Evolutionary conservation across 345 rosid species (phyloP).

Genomic region (Sonneratia caseolaris): DNA sequence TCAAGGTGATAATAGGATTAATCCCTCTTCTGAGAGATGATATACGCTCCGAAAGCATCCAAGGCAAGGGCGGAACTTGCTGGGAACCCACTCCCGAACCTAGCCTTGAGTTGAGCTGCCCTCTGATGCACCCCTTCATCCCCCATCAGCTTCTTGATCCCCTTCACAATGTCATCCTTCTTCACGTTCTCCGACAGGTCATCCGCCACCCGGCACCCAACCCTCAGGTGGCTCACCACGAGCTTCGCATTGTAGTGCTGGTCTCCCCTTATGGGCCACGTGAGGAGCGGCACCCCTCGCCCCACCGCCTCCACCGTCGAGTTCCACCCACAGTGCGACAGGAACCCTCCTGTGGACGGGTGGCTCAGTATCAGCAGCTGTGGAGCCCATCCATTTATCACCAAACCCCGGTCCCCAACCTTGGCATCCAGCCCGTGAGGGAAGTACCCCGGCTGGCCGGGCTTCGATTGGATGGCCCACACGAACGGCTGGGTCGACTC

Average conservation of each 20-base stretch:
- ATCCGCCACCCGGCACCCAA: conserved; percentile 18
- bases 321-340: neutral
- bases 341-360: neutral
- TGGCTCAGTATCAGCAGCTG: neutral
- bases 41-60: conserved; percentile 16
- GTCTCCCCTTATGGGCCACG: conserved; percentile 24
- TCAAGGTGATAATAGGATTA: neutral
- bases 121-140: conserved; percentile 20
- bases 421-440: conserved; percentile 8
- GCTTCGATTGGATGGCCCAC: neutral
- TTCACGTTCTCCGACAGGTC: conserved; percentile 17
- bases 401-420: conserved; percentile 21
- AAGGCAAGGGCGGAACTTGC: conserved; percentile 7
- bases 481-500: neutral
- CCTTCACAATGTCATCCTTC: conserved; percentile 19
- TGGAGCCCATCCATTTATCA: conserved; percentile 27
- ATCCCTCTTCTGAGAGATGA: neutral
- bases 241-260: conserved; percentile 15
- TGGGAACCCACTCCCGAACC: conserved; percentile 19
- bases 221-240: conserved; percentile 18
- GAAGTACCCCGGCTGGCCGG: neutral
- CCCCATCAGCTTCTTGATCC: conserved; percentile 28
- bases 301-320: conserved; percentile 19
- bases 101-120: conserved; percentile 9
- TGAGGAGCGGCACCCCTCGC: conserved; percentile 16